Evolutionary conservation across 306 rosid genomes (phyloP).

Genomic region (Ormosia emarginata): DNA sequence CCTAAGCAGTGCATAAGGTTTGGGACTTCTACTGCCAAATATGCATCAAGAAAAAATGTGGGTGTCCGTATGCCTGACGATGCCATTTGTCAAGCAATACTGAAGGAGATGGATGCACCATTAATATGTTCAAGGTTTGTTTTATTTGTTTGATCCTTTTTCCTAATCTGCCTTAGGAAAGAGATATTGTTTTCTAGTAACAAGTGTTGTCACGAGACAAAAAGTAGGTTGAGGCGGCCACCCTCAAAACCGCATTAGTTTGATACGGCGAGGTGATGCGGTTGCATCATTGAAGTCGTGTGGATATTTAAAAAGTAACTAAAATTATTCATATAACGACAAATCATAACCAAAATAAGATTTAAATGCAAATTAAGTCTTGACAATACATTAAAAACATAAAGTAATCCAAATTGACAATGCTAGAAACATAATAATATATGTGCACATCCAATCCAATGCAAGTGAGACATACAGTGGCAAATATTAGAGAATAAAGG

Average conservation of each 20-base stretch:
- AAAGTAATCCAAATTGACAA: background rate
- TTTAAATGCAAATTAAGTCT: background rate
- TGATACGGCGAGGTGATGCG: background rate
- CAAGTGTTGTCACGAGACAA: background rate
- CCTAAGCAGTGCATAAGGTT: conserved; percentile 84
- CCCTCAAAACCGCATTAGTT: background rate
- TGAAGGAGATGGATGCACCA: conserved; percentile 77
- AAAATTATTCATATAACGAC: background rate
- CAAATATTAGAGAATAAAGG: background rate
- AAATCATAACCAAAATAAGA: background rate
- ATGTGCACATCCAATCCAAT: conserved; percentile 3
- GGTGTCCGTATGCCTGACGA: conserved; percentile 95
- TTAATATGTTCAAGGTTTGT: conserved; percentile 81
- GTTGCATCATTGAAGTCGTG: background rate
- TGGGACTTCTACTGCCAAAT: conserved; percentile 70
- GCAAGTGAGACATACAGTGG: background rate
- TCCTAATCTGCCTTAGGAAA: background rate
- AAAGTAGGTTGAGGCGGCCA: background rate
- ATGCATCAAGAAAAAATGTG: conserved; percentile 67
- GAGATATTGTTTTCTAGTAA: background rate
- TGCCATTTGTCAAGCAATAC: conserved; percentile 73
- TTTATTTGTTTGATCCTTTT: conserved; percentile 11
- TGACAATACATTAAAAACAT: background rate
- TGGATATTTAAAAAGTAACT: background rate
- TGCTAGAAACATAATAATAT: background rate